Percentiles rank a stretch among this genome's conserved stretches.
phyloP scores from a whole-genome alignment of 495 filamentous ascomycete genomes.

The Aspergillus egyptiacus region DNA sequence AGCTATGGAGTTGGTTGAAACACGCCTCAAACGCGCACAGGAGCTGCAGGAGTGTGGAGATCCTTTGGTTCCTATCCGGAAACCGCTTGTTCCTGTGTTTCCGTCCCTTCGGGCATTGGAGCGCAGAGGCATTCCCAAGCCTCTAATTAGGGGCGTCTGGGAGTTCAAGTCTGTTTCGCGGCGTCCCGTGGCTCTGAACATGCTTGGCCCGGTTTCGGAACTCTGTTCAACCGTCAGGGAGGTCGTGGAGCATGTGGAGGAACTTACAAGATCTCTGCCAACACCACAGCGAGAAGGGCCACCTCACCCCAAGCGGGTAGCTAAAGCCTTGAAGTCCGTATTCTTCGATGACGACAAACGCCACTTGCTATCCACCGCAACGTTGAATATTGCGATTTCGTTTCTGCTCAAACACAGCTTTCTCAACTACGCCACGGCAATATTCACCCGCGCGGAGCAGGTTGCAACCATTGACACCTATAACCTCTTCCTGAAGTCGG shows the following conservation, averaged over 20 bases:
- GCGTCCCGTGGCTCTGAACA: conserved; percentile 8
- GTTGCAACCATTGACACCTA: conserved; percentile 38
- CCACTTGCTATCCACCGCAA: conserved; percentile 32
- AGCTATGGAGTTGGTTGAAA: conserved; percentile 27
- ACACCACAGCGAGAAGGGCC: not conserved
- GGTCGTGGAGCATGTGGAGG: conserved; percentile 32
- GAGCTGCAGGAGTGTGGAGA: conserved; percentile 24
- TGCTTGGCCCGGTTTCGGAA: conserved; percentile 7
- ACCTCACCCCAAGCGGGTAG: conserved; percentile 14
- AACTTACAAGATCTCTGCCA: conserved; percentile 19
- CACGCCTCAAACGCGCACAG: conserved; percentile 20
- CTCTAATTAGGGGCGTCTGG: conserved; percentile 35
- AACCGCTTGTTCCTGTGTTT: conserved; percentile 29
- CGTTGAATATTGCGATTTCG: conserved; percentile 36
- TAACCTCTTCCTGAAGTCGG: conserved; percentile 38
- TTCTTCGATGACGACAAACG: conserved; percentile 22
- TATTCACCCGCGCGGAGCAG: conserved; percentile 30
- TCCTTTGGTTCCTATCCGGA: conserved; percentile 27
- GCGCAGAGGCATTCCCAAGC: conserved; percentile 16
- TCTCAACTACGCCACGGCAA: conserved; percentile 20
- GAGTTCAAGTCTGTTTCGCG: not conserved
- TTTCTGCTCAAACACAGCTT: conserved; percentile 32
- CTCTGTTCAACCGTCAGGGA: conserved; percentile 23
- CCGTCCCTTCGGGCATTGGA: conserved; percentile 20
- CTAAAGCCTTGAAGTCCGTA: conserved; percentile 17